Base-by-base conservation (phyloP, 169 alveolate species). In the Eimeria maxima region DNA sequence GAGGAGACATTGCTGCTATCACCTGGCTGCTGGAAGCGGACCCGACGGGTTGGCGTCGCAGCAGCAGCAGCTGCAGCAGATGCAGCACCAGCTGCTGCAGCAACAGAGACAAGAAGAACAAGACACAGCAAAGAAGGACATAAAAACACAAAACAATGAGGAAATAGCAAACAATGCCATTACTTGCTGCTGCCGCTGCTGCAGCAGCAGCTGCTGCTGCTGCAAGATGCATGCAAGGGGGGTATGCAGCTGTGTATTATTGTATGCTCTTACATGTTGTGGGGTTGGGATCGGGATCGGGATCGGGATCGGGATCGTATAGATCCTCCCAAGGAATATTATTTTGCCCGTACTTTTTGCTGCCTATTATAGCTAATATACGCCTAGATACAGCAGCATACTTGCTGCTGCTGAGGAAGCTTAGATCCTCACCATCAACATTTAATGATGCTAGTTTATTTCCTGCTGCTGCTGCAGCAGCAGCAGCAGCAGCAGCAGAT, bases 361-460 rank as follows among this genome's bases (percentile, higher is more conserved):
- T 78, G 47, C 74, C 44, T 1, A 84, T 16, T 20, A 67, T 67
- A 16, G 50, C 71, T 8, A 80, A 91, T 27, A 94, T 81, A 44
- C 96, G 93, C 6, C 96, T 44, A 1, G 88, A 93, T 8, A 94
- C 90, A 18, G 88, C 91, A 14, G 71, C 96, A 63, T 94, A 78
- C 50, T 94, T 94, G 94, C 95, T 84, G 76, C 88, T 55, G 89
- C 94, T 47, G 33, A 94, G 86, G 47, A 94, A 94, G 18, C 69
- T 73, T 45, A 57, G 55, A 60, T 94, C 93, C 50, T 86, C 96
- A 33, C 45, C 76, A 44, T 94, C 96, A 2, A 94, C 50, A 16
- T 74, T 71, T 10, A 53, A 50, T 1, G 93, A 5, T 2, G 78
- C 76, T 11, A 60, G 74, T 20, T 60, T 60, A 53, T 53, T 73